Evolutionary conservation across 2,329 filamentous ascomycete genomes (phyloP).

Genomic region (Xylariaceae sp.): DNA sequence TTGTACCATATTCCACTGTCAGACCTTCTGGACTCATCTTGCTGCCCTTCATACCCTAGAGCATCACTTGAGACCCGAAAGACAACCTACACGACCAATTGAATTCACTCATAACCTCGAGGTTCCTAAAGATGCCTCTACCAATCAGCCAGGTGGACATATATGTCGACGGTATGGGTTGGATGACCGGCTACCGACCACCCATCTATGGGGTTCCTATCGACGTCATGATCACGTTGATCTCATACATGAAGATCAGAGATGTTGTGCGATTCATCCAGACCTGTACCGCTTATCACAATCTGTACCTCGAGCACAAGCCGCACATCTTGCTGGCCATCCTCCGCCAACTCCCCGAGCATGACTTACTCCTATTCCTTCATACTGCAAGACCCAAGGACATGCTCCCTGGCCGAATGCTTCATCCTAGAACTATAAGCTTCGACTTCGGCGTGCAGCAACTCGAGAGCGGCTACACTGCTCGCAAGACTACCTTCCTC

Average conservation of each 20-base stretch:
- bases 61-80: too few relatives aligned
- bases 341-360: slow-evolving; percentile 38
- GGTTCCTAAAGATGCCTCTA: too few relatives aligned
- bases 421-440: slow-evolving; percentile 24
- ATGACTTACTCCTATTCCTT: slow-evolving; percentile 45
- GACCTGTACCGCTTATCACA: slow-evolving; percentile 35
- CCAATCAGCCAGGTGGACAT: too few relatives aligned
- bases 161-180: too few relatives aligned
- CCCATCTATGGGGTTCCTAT: slow-evolving; percentile 32
- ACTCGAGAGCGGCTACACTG: slow-evolving; percentile 7
- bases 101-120: too few relatives aligned
- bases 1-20: too few relatives aligned
- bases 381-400: slow-evolving; percentile 39
- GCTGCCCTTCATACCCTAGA: too few relatives aligned
- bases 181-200: too few relatives aligned
- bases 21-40: too few relatives aligned
- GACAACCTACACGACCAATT: too few relatives aligned
- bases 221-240: slow-evolving; percentile 48
- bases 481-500: slow-evolving; percentile 16
- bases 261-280: slow-evolving; percentile 39
- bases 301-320: slow-evolving; percentile 41
- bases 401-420: slow-evolving; percentile 21
- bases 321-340: slow-evolving; percentile 40
- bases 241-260: slow-evolving; percentile 40
- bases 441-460: slow-evolving; percentile 16